A percentile compares a stretch with the other conserved stretches of the same genome.
Conservation (phyloP, 1,284 basidiomycete genomes). For the Wolfiporia cocos region DNA sequence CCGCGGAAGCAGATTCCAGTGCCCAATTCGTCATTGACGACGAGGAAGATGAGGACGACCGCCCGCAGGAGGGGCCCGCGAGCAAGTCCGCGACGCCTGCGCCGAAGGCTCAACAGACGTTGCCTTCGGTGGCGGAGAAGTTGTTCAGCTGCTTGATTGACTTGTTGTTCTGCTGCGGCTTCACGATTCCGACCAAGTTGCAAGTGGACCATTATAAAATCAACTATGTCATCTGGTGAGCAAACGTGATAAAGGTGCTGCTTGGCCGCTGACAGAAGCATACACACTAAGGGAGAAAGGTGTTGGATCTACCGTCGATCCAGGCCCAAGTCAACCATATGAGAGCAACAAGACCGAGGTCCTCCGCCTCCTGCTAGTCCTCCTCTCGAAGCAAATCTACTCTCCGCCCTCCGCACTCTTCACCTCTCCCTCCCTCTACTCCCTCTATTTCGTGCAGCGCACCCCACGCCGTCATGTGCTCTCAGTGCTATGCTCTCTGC, state of each 20-base stretch:
- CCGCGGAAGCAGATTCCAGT: slow-evolving; percentile 16
- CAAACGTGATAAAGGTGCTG: slow-evolving; percentile 2
- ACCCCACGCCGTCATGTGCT: slow-evolving; percentile 78
- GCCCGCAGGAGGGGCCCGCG: slow-evolving; percentile 16
- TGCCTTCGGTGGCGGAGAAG: slow-evolving; percentile 74
- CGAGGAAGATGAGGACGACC: slow-evolving; percentile 66
- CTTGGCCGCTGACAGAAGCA: too few relatives aligned
- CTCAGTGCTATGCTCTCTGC: slow-evolving; percentile 83
- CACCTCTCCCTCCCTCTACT: slow-evolving; percentile 65
- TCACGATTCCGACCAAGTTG: slow-evolving; percentile 77
- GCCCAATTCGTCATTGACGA: slow-evolving; percentile 82
- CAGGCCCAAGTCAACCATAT: slow-evolving; percentile 59
- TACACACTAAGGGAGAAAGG: slow-evolving; percentile 75
- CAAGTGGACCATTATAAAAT: slow-evolving; percentile 82
- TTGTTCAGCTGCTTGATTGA: slow-evolving; percentile 78
- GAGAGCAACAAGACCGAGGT: slow-evolving; percentile 86
- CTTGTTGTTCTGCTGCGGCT: slow-evolving; percentile 86
- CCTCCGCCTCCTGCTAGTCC: slow-evolving; percentile 75
- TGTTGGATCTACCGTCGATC: slow-evolving; percentile 75
- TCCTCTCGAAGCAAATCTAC: slow-evolving; percentile 87
- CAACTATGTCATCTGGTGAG: slow-evolving; percentile 80
- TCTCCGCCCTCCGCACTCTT: slow-evolving; percentile 65
- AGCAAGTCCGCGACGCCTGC: slow-evolving; percentile 19
- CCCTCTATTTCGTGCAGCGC: slow-evolving; percentile 73
- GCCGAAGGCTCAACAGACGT: slow-evolving; percentile 35